Percentiles rank a stretch among this genome's conserved stretches.
Conservation (phyloP, 805 yeast species). For the Spathaspora gorwiae region DNA sequence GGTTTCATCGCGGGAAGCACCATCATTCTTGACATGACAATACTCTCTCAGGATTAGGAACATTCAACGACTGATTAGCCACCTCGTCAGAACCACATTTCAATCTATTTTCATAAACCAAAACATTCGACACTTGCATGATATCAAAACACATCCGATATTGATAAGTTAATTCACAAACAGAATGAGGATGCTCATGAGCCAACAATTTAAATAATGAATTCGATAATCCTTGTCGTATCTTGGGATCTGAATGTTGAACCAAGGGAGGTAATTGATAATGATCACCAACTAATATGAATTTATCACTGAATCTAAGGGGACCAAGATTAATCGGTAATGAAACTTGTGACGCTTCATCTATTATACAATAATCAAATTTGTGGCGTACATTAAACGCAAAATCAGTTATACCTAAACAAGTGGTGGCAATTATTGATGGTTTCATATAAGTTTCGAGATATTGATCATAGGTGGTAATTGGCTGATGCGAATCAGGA, state of each 20-base stretch:
- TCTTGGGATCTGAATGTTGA: constrained; percentile 51
- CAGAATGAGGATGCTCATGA: constrained; percentile 66
- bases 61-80: constrained; percentile 49
- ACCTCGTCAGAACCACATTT: constrained; percentile 70
- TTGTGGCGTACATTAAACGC: constrained; percentile 47
- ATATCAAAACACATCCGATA: constrained; percentile 92
- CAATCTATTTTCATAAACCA: constrained; percentile 72
- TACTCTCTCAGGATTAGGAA: constrained; percentile 38
- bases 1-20: background rate
- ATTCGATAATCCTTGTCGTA: constrained; percentile 60
- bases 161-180: constrained; percentile 75
- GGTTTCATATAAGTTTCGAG: constrained; percentile 47
- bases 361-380: constrained; percentile 92
- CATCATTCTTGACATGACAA: background rate
- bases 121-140: constrained; percentile 73
- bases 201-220: constrained; percentile 76
- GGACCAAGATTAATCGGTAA: constrained; percentile 92
- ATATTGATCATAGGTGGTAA: constrained; percentile 44
- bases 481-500: constrained; percentile 31
- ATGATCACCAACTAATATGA: constrained; percentile 95
- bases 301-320: constrained; percentile 66
- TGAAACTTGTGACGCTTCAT: constrained; percentile 95
- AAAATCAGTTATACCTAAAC: constrained; percentile 68
- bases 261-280: constrained; percentile 89
- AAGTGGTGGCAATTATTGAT: constrained; percentile 82